Conservation (phyloP, 805 yeast species). For the Maudiozyma turicensis region DNA sequence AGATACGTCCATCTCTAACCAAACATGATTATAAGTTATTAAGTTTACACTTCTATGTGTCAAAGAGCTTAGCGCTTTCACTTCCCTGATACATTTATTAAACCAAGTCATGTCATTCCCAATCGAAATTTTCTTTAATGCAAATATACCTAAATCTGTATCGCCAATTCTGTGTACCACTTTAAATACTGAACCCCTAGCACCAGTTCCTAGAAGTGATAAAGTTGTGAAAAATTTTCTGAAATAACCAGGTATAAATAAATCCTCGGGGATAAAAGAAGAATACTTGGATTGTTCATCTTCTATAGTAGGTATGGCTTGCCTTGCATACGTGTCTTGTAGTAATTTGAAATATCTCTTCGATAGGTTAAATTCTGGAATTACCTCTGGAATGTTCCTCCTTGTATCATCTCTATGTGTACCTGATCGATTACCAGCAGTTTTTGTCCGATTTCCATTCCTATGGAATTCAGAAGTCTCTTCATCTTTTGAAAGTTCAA, state of each 20-base stretch:
- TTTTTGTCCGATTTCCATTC: no score
- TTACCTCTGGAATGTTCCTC: neutral
- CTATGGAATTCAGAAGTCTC: no score
- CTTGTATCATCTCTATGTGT: neutral
- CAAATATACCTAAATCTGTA: constrained; percentile 68
- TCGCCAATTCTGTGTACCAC: constrained; percentile 70
- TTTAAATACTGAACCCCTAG: constrained; percentile 74
- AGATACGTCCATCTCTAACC: constrained; percentile 65
- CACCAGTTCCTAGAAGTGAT: constrained; percentile 65
- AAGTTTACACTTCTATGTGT: constrained; percentile 48
- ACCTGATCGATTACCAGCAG: no score
- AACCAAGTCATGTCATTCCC: constrained; percentile 69
- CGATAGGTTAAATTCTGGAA: constrained; percentile 9
- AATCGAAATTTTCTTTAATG: constrained; percentile 74
- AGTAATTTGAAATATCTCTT: constrained; percentile 15
- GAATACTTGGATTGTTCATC: neutral
- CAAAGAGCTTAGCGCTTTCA: constrained; percentile 48
- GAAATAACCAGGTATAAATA: constrained; percentile 79
- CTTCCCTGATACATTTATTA: constrained; percentile 65
- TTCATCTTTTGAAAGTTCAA: constrained; percentile 2
- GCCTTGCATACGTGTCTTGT: constrained; percentile 9
- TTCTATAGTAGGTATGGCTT: neutral
- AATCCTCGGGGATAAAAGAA: constrained; percentile 36
- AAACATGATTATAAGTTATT: constrained; percentile 81
- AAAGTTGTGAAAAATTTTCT: constrained; percentile 56